Conservation (phyloP, 768 basidiomycete genomes). For the Coprinopsis marcescibilis region DNA sequence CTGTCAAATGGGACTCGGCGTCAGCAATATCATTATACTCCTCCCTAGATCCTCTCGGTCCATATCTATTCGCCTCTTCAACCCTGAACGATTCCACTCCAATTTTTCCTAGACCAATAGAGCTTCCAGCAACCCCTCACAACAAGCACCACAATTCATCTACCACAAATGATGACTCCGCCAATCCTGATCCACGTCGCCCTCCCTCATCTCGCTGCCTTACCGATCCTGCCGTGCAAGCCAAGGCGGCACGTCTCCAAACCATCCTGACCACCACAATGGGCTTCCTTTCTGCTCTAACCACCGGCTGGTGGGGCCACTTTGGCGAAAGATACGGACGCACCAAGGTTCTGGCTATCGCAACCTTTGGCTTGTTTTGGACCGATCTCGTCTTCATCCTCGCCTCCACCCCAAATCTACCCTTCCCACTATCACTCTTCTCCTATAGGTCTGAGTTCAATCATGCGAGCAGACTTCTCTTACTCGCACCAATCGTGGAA, state of each 20-base stretch:
- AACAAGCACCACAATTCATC: slow-evolving; percentile 4
- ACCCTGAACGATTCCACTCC: slow-evolving; percentile 7
- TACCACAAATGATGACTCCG: slow-evolving; percentile 21
- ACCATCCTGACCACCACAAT: slow-evolving; percentile 71
- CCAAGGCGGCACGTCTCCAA: slow-evolving; percentile 66
- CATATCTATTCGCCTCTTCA: slow-evolving; percentile 19
- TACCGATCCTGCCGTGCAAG: slow-evolving; percentile 55
- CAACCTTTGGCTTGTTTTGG: slow-evolving; percentile 53
- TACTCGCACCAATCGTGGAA: slow-evolving; percentile 78
- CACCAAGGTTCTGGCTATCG: slow-evolving; percentile 67
- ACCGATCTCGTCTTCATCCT: slow-evolving; percentile 78
- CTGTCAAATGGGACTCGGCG: background rate
- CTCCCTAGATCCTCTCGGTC: slow-evolving; percentile 18
- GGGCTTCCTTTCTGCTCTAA: slow-evolving; percentile 78
- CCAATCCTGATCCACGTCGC: slow-evolving; percentile 9
- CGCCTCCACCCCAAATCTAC: slow-evolving; percentile 54
- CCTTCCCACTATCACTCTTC: slow-evolving; percentile 40
- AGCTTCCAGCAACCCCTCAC: slow-evolving; percentile 4
- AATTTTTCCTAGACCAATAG: background rate
- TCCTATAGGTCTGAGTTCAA: slow-evolving; percentile 21
- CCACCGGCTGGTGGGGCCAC: slow-evolving; percentile 87
- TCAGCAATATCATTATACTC: slow-evolving; percentile 11
- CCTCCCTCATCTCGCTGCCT: slow-evolving; percentile 34
- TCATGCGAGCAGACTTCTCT: slow-evolving; percentile 70
- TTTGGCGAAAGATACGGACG: slow-evolving; percentile 77